Percentiles rank a stretch among this genome's conserved stretches.
phyloP scores from a whole-genome alignment of 2,329 filamentous ascomycete genomes.

The Fusarium papillatum region DNA sequence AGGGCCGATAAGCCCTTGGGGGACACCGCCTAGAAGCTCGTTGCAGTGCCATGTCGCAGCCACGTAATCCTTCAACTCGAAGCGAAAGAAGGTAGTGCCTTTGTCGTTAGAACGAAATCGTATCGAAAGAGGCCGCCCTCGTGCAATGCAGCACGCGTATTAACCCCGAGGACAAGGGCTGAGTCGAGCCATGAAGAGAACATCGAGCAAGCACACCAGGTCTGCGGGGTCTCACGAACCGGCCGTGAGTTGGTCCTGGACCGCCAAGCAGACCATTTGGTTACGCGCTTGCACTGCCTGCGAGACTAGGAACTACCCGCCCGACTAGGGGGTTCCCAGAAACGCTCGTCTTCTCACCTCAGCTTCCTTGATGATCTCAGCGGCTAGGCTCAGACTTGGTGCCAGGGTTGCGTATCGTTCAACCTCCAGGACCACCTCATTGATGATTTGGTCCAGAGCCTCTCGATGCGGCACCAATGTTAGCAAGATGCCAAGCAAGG shows the following conservation, averaged over 20 bases:
- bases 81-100: not conserved
- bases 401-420: conserved; percentile 81
- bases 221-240: not conserved
- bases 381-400: conserved; percentile 81
- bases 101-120: not conserved
- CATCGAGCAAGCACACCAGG: not conserved
- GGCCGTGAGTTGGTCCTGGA: not conserved
- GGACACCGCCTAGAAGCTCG: not conserved
- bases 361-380: conserved; percentile 85
- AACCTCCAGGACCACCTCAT: conserved; percentile 82
- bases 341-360: conserved; percentile 78
- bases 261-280: not conserved
- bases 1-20: conserved; percentile 7
- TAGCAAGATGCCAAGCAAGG: conserved; percentile 75
- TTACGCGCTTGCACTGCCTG: not conserved
- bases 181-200: not conserved
- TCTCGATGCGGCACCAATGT: conserved; percentile 68
- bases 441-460: conserved; percentile 82
- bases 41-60: not conserved
- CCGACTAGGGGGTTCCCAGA: conserved; percentile 58
- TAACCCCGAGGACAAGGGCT: not conserved
- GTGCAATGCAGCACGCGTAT: not conserved
- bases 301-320: not conserved
- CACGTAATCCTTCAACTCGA: not conserved
- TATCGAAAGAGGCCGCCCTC: not conserved